Conservation (phyloP, 768 basidiomycete genomes). For the Panaeolus cyanescens region DNA sequence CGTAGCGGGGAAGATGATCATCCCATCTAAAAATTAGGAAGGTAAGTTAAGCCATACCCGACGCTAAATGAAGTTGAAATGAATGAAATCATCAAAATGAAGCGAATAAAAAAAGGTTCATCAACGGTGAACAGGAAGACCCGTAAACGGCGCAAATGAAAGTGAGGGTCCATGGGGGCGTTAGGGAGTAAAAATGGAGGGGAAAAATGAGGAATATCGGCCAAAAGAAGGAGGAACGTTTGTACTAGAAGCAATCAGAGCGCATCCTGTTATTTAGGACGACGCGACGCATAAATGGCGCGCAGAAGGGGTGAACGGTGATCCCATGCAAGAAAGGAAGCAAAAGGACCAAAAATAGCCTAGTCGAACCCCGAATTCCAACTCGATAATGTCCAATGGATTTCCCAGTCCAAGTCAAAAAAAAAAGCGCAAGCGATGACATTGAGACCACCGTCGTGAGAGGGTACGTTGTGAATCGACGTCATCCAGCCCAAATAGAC, state of each 20-base stretch:
- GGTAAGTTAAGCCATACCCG: not conserved
- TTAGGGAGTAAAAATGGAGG: not conserved
- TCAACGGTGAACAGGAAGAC: not conserved
- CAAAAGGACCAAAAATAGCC: not conserved
- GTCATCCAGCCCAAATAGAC: constrained; percentile 2
- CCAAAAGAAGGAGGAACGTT: too few relatives aligned
- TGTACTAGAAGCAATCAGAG: too few relatives aligned
- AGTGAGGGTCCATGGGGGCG: not conserved
- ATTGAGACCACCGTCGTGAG: not conserved
- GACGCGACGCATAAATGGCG: not conserved
- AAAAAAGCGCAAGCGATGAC: not conserved
- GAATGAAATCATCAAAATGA: not conserved
- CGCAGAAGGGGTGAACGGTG: not conserved
- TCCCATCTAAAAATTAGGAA: constrained; percentile 62
- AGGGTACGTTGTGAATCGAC: not conserved
- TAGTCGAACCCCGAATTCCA: not conserved
- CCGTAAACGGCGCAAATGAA: not conserved
- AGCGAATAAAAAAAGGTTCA: not conserved
- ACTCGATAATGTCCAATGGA: not conserved
- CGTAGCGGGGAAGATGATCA: constrained; percentile 92
- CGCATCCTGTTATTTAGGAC: not conserved
- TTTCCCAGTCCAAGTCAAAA: not conserved
- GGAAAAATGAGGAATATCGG: too few relatives aligned
- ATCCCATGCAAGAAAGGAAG: not conserved
- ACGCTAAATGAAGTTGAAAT: not conserved